Evolutionary conservation across 73 alveolate genomes (phyloP).

Genomic region (Paramecium tetraurelia): DNA sequence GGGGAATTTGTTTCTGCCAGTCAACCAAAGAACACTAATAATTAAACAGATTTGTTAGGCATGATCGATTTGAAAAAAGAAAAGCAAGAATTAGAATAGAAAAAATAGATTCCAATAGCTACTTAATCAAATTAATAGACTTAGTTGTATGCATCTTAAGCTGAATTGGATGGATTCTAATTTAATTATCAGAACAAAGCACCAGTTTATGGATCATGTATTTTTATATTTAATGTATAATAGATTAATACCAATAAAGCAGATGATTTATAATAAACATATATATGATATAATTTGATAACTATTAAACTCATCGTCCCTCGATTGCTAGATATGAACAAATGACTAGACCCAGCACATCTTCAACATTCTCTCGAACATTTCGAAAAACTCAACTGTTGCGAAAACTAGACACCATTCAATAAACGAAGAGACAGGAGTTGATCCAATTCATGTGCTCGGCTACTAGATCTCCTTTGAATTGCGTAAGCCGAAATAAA

Average conservation of each 20-base stretch:
- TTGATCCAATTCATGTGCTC: not conserved
- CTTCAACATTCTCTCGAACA: slow-evolving; percentile 15
- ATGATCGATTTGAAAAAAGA: slow-evolving; percentile 42
- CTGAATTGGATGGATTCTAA: slow-evolving; percentile 5
- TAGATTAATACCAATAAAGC: slow-evolving; percentile 19
- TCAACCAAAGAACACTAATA: not conserved
- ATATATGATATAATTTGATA: not conserved
- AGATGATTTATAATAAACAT: not conserved
- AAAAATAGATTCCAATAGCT: not conserved
- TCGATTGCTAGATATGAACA: not conserved
- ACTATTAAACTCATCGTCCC: not conserved
- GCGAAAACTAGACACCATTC: not conserved
- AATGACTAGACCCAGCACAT: slow-evolving; percentile 18
- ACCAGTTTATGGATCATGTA: not conserved
- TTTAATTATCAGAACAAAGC: not conserved
- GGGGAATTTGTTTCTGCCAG: slow-evolving; percentile 2
- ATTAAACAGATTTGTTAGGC: not conserved
- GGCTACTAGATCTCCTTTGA: not conserved
- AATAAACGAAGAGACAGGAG: not conserved
- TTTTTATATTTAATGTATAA: not conserved
- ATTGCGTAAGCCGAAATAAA: not conserved
- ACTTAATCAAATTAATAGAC: not conserved
- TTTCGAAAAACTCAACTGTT: slow-evolving; percentile 5
- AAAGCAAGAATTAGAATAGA: not conserved
- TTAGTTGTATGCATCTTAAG: slow-evolving; percentile 3